Conservation (phyloP, 1,284 basidiomycete species). For the Leccinum griseonigrum region DNA sequence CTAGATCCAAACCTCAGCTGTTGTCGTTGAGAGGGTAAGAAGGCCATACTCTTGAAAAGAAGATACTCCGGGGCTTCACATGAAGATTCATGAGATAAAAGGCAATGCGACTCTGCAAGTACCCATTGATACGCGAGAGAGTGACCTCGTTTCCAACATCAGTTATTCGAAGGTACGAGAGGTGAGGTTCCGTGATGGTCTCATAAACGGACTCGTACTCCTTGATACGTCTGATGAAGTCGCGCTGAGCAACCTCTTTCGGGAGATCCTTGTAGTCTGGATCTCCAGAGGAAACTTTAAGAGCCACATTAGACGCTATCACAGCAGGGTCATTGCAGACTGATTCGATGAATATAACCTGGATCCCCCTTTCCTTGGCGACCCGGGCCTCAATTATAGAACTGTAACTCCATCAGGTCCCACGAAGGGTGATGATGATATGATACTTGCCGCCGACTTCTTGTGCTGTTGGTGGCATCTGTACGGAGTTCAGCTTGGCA, state of each 20-base stretch:
- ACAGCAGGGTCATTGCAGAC: constrained; percentile 92
- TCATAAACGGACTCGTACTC: constrained; percentile 98
- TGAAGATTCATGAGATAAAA: constrained; percentile 99
- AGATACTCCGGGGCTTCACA: constrained; percentile 94
- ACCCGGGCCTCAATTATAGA: constrained; percentile 81
- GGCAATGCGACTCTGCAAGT: constrained; percentile 94
- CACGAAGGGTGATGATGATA: background rate
- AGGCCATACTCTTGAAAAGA: constrained; percentile 81
- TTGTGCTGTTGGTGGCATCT: constrained; percentile 96
- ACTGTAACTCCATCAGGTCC: constrained; percentile 39
- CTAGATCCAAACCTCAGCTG: constrained; percentile 39
- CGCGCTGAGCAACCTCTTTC: constrained; percentile 80
- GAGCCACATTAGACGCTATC: constrained; percentile 92
- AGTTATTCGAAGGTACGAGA: constrained; percentile 84
- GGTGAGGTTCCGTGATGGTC: constrained; percentile 84
- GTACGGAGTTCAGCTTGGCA: constrained; percentile 10
- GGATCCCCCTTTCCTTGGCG: constrained; percentile 86
- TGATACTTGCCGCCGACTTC: constrained; percentile 57
- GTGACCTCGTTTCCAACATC: constrained; percentile 88
- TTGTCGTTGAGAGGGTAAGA: background rate
- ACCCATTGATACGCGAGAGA: constrained; percentile 85
- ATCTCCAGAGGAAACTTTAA: constrained; percentile 95
- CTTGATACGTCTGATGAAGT: constrained; percentile 90
- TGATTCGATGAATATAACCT: constrained; percentile 93
- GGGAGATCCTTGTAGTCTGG: constrained; percentile 95